These are phyloP conservation scores for Tulasnella sp. DNA, from an alignment of 768 basidiomycete genomes.

Conservation along the genomic window DNA sequence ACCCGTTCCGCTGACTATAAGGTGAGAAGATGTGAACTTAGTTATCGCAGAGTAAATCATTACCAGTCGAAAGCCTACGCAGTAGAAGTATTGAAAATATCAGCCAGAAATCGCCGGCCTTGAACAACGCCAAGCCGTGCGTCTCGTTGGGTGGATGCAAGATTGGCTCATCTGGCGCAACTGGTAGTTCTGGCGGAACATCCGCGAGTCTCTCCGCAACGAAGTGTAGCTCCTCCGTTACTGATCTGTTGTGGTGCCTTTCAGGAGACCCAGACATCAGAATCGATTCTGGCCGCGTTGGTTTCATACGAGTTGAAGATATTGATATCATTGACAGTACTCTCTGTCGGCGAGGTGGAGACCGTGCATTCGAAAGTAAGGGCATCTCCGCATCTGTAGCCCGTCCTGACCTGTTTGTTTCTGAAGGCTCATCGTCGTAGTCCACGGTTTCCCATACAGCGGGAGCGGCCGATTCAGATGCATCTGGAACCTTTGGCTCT, in stretches of 20 bases:
- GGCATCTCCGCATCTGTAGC: too few relatives aligned
- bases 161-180: not conserved
- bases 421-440: slow-evolving; percentile 7
- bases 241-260: too few relatives aligned
- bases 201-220: not conserved
- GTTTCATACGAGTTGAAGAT: too few relatives aligned
- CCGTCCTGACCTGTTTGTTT: too few relatives aligned
- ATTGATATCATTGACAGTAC: too few relatives aligned
- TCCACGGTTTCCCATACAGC: slow-evolving; percentile 7
- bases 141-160: slow-evolving; percentile 32
- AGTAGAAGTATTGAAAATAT: slow-evolving; percentile 44
- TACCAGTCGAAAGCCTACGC: slow-evolving; percentile 33
- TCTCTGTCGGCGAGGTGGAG: too few relatives aligned
- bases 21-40: not conserved
- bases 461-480: slow-evolving; percentile 23
- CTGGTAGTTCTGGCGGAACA: not conserved
- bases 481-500: not conserved
- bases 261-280: too few relatives aligned
- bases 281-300: too few relatives aligned
- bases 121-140: slow-evolving; percentile 41
- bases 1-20: slow-evolving; percentile 57
- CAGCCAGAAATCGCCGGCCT: slow-evolving; percentile 51
- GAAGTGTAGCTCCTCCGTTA: too few relatives aligned
- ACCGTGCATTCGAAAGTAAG: too few relatives aligned
- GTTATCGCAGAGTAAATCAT: too few relatives aligned